Percentiles rank a stretch among this genome's conserved stretches.
Conservation (phyloP, 2,329 filamentous ascomycete species). For the Trichoderma sp. region DNA sequence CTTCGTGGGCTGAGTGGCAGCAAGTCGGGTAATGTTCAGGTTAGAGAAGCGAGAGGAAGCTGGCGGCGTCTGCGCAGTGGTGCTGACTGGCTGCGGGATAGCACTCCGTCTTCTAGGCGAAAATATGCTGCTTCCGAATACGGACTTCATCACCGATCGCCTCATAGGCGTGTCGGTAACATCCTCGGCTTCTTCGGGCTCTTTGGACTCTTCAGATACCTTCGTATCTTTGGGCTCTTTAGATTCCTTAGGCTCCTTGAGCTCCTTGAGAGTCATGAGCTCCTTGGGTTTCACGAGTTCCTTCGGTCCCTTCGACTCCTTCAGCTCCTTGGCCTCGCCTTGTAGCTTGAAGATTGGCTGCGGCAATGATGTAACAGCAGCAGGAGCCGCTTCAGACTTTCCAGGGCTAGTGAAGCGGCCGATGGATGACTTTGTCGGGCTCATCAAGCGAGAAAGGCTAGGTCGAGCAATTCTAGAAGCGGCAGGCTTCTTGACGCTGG, state of each 20-base stretch:
- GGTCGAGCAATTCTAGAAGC: constrained; percentile 47
- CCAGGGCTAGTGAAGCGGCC: constrained; percentile 47
- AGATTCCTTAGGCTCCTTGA: constrained; percentile 26
- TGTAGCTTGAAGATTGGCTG: constrained; percentile 42
- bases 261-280: background rate
- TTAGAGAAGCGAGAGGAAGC: constrained; percentile 44
- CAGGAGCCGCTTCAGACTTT: constrained; percentile 36
- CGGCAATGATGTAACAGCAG: constrained; percentile 46
- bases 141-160: constrained; percentile 38
- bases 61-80: constrained; percentile 52
- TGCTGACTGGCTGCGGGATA: constrained; percentile 46
- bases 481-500: constrained; percentile 26
- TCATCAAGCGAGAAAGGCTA: constrained; percentile 63
- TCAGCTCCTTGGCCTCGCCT: constrained; percentile 21
- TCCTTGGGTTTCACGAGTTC: background rate
- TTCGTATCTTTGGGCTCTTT: background rate
- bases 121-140: constrained; percentile 9
- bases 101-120: constrained; percentile 39
- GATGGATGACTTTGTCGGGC: constrained; percentile 76
- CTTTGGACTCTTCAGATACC: background rate
- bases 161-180: constrained; percentile 38
- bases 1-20: constrained; percentile 66
- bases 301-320: background rate
- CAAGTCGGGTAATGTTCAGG: constrained; percentile 53
- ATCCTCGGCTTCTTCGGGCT: constrained; percentile 43